These are phyloP conservation scores for Flaveria ramosissima DNA, from an alignment of 129 eudicot species.

Conservation along the genomic window DNA sequence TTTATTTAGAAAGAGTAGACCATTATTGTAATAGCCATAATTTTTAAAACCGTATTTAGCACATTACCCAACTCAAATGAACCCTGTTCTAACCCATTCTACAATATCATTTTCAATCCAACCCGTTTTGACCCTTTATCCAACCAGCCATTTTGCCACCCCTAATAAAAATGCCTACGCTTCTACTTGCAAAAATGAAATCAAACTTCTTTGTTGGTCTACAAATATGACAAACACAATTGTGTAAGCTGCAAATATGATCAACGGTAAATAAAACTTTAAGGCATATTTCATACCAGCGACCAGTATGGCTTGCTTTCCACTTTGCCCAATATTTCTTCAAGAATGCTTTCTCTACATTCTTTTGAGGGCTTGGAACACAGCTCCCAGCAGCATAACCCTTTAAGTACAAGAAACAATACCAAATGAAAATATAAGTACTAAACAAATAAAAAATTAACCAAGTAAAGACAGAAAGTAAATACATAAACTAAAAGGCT, in stretches of 20 bases:
- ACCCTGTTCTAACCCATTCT: neutral
- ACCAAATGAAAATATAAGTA: neutral
- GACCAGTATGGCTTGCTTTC: constrained; percentile 93
- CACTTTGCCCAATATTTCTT: constrained; percentile 96
- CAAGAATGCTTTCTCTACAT: constrained; percentile 86
- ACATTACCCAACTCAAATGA: neutral
- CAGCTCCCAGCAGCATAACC: constrained; percentile 98
- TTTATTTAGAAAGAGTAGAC: neutral
- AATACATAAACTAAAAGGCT: constrained; percentile 8
- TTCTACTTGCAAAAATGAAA: neutral
- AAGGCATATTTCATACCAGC: constrained; percentile 54
- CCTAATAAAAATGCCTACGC: neutral
- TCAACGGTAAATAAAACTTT: neutral
- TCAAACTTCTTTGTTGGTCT: neutral
- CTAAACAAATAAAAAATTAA: constrained; percentile 4
- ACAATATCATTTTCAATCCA: neutral
- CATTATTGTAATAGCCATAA: neutral
- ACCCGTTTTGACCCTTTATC: neutral
- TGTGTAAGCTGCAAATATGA: constrained; percentile 13
- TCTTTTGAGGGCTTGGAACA: constrained; percentile 90
- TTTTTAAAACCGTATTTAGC: neutral
- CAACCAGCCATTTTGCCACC: neutral
- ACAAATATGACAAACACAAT: constrained; percentile 13
- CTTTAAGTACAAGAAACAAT: constrained; percentile 43
- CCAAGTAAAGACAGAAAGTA: constrained; percentile 2